Percentiles rank a stretch among this genome's conserved stretches.
Evolutionary conservation across 2,329 filamentous ascomycete species (phyloP).

Genomic region (Cryphonectria parasitica): DNA sequence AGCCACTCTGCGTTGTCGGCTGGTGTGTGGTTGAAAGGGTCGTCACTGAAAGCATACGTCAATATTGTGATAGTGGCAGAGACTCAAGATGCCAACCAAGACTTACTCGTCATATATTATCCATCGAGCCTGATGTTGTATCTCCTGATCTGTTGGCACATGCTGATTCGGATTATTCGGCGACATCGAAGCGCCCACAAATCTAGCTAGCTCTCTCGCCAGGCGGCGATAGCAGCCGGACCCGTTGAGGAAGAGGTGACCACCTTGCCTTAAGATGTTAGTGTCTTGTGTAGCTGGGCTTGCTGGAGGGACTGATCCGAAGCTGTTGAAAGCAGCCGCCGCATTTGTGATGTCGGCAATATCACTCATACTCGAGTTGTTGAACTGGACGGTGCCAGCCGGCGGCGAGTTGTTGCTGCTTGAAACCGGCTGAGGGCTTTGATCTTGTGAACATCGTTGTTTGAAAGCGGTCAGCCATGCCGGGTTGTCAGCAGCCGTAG

Average conservation of each 20-base stretch:
- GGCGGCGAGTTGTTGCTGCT: conserved; percentile 27
- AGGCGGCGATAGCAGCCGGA: conserved; percentile 64
- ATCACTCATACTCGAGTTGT: neutral
- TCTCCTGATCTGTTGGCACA: conserved; percentile 62
- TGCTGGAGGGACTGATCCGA: neutral
- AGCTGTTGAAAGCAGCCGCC: neutral
- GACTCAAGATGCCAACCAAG: too few species aligned
- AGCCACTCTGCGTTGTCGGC: conserved; percentile 69
- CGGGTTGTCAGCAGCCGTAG: conserved; percentile 62
- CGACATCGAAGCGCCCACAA: conserved; percentile 57
- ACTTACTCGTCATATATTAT: conserved; percentile 65
- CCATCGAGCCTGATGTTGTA: conserved; percentile 67
- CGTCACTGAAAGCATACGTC: conserved; percentile 48
- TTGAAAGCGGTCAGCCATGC: conserved; percentile 59
- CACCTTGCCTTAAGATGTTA: conserved; percentile 14
- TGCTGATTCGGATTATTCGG: conserved; percentile 64
- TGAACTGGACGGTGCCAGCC: conserved; percentile 1
- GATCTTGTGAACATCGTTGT: conserved; percentile 44
- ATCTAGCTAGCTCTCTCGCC: conserved; percentile 57
- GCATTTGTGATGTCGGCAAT: neutral
- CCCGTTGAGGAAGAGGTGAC: conserved; percentile 58
- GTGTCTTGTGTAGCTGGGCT: neutral
- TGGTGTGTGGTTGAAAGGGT: conserved; percentile 67
- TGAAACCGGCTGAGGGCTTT: conserved; percentile 32
- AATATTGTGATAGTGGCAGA: neutral